phyloP scores from a whole-genome alignment of 2,329 filamentous ascomycete species.

The Fusarium armeniacum region DNA sequence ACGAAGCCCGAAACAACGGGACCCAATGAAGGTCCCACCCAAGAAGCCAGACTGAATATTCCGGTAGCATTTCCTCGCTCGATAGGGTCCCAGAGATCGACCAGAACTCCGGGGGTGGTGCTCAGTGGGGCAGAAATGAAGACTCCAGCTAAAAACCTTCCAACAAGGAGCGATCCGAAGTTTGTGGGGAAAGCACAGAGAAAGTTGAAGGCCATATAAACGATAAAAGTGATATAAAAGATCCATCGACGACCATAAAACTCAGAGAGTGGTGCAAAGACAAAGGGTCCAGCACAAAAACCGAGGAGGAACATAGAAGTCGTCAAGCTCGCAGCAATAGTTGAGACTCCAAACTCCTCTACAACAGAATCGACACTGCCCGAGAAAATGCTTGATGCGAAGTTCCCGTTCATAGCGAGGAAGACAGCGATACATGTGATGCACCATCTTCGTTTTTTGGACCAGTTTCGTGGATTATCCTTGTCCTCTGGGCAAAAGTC shows the following conservation, averaged over 20 bases:
- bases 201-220: slow-evolving; percentile 66
- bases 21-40: slow-evolving; percentile 66
- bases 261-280: slow-evolving; percentile 71
- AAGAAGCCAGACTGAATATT: slow-evolving; percentile 66
- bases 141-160: slow-evolving; percentile 68
- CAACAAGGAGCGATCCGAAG: slow-evolving; percentile 66
- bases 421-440: slow-evolving; percentile 60
- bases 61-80: slow-evolving; percentile 69
- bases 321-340: slow-evolving; percentile 62
- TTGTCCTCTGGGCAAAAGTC: slow-evolving; percentile 66
- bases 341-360: slow-evolving; percentile 60
- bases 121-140: slow-evolving; percentile 66
- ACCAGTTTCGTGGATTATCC: slow-evolving; percentile 66
- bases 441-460: slow-evolving; percentile 54
- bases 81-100: slow-evolving; percentile 66
- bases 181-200: slow-evolving; percentile 69
- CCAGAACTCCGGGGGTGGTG: slow-evolving; percentile 65
- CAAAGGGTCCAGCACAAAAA: slow-evolving; percentile 70
- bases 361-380: slow-evolving; percentile 53
- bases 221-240: slow-evolving; percentile 63
- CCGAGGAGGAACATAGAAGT: slow-evolving; percentile 68
- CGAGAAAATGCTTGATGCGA: slow-evolving; percentile 58
- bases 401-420: slow-evolving; percentile 69
- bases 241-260: slow-evolving; percentile 69
- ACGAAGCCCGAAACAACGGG: slow-evolving; percentile 70